phyloP scores from a whole-genome alignment of 148 eudicot species.

The Rhododendron williamsianum region DNA sequence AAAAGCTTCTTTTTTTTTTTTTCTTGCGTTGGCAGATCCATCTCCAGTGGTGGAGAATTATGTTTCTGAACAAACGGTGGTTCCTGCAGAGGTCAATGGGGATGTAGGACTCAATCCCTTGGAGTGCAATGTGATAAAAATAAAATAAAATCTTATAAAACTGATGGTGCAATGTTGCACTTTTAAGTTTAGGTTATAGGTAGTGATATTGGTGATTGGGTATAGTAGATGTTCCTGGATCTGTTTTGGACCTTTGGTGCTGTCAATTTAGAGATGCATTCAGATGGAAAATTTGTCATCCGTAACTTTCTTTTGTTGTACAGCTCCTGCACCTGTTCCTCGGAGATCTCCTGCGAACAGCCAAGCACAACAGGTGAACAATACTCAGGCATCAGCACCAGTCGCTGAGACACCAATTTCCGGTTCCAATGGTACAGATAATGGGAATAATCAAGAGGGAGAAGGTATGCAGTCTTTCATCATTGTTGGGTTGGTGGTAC shows the following conservation, averaged over 20 bases:
- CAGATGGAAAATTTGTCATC: background rate
- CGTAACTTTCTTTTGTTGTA: conserved; percentile 1
- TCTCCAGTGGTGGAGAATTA: conserved; percentile 45
- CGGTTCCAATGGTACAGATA: conserved; percentile 33
- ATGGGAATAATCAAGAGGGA: conserved; percentile 45
- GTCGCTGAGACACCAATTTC: conserved; percentile 27
- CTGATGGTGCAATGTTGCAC: background rate
- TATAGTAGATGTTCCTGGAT: background rate
- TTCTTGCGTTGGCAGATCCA: conserved; percentile 18
- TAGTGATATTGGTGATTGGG: background rate
- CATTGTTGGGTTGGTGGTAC: background rate
- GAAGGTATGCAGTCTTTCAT: conserved; percentile 35
- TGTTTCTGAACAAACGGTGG: conserved; percentile 27
- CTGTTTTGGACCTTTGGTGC: conserved; percentile 6
- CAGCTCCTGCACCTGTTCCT: conserved; percentile 43
- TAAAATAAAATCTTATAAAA: too few relatives aligned
- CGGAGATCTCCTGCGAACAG: conserved; percentile 39
- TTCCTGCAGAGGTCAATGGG: conserved; percentile 26
- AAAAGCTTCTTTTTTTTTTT: conserved; percentile 4
- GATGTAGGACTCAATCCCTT: conserved; percentile 40
- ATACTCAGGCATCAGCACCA: conserved; percentile 25
- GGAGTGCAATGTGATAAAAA: conserved; percentile 9
- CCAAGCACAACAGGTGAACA: conserved; percentile 32
- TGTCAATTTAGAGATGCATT: too few relatives aligned
- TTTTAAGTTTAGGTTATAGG: background rate